These are phyloP conservation scores for Nemania sp. DNA, from an alignment of 2,329 filamentous ascomycete genomes.

Conservation along the genomic window DNA sequence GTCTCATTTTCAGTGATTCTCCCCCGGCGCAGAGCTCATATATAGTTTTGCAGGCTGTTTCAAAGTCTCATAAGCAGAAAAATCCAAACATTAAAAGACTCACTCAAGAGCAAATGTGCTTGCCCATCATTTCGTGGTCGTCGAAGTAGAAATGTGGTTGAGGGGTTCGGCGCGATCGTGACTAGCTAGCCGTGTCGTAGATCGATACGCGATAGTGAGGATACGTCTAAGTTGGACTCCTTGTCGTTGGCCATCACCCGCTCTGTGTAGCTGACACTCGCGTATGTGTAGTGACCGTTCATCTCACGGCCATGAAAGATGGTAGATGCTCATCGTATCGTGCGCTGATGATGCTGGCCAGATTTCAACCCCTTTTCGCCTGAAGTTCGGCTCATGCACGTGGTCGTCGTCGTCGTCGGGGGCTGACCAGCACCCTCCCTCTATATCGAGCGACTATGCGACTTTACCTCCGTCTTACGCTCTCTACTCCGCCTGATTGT, in stretches of 20 bases:
- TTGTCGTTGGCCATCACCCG: background rate
- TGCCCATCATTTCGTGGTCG: background rate
- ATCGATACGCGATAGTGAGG: background rate
- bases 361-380: too few relatives aligned
- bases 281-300: background rate
- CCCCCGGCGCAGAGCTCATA: constrained; percentile 5
- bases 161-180: background rate
- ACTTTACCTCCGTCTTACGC: too few relatives aligned
- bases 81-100: constrained; percentile 5
- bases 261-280: background rate
- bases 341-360: constrained; percentile 4
- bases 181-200: background rate
- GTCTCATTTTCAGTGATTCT: constrained; percentile 15
- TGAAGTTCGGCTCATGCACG: too few relatives aligned
- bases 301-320: background rate
- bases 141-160: background rate
- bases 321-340: background rate
- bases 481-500: too few relatives aligned
- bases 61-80: constrained; percentile 5
- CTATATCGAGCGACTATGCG: too few relatives aligned
- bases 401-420: too few relatives aligned
- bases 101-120: background rate
- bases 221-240: background rate
- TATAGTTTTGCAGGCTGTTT: constrained; percentile 14
- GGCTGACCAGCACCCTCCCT: too few relatives aligned